Evolutionary conservation across 306 rosid species (phyloP), one percentile per base, ranked within the genome.

Genomic region (Bauhinia variegata): DNA sequence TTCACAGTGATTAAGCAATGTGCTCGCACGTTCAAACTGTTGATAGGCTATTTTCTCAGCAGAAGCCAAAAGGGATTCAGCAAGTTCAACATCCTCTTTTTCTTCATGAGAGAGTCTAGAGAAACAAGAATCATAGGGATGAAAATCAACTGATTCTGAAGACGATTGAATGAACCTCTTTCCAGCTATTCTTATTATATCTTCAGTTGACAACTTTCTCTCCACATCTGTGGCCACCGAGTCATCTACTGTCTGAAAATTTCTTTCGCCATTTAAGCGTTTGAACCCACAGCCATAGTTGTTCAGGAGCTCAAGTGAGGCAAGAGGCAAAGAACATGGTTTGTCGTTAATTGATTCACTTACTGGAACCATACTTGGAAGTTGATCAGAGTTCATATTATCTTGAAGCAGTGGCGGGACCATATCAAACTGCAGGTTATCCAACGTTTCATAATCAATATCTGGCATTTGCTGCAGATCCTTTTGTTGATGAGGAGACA

Each of bases 161-260:
- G 44, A 55, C 7, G 52, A 77, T 18, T 67, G 77, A 17, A 77
- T 54, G 74, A 77, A 77, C 53, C 72, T 77, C 16, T 74, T 56
- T 39, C 80, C 80, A 6, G 82, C 77, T 15, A 73, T 60, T 67
- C 77, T 73, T 67, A 81, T 46, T 56, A 73, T 70, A 52, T 81
- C 82, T 41, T 73, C 82, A 2, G 85, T 73, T 11, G 85, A 76
- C 6, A 69, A 48, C 13, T 58, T 53, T 47, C 52, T 32, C 13
- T 50, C 23, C 23, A 14, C 65, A 42, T 8, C 60, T 11, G 60
- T 30, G 11, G 23, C 11, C 33, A 33, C 30, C 52, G n/a, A 41
- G 28, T 60, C 11, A 39, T 43, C 46, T 16, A 39, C 56, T 15
- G 73, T 53, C 71, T 77, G 70, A 5, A 59, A 7, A 14, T 17